Conservation (phyloP, 2,329 filamentous ascomycete genomes). For the Talaromyces sp. region DNA sequence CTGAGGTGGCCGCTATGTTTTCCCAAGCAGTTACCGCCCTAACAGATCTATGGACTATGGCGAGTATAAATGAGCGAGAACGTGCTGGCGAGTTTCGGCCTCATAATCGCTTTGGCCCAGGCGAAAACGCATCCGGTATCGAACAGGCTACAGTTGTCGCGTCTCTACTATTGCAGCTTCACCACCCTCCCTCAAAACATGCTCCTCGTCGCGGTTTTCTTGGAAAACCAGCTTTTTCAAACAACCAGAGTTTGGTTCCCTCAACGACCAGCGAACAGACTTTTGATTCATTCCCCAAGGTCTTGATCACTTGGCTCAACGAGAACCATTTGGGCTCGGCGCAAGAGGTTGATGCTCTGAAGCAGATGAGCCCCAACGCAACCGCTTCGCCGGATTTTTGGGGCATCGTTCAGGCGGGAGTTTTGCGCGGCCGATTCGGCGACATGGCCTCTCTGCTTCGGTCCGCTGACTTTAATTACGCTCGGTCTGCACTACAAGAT, state of each 20-base stretch:
- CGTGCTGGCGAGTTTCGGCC: slow-evolving; percentile 30
- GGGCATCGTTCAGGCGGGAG: slow-evolving; percentile 70
- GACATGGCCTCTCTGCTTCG: slow-evolving; percentile 64
- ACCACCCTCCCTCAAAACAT: slow-evolving; percentile 57
- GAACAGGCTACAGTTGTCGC: slow-evolving; percentile 76
- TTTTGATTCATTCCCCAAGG: slow-evolving; percentile 58
- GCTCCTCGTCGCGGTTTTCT: slow-evolving; percentile 16
- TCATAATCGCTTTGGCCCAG: slow-evolving; percentile 60
- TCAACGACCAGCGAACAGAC: slow-evolving; percentile 20
- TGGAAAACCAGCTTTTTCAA: slow-evolving; percentile 18
- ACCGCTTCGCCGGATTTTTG: slow-evolving; percentile 75
- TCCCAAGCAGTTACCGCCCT: slow-evolving; percentile 31
- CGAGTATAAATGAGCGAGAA: slow-evolving; percentile 39
- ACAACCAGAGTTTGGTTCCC: slow-evolving; percentile 25
- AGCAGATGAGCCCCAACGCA: slow-evolving; percentile 62
- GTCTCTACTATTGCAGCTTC: slow-evolving; percentile 69
- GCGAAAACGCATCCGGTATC: slow-evolving; percentile 56
- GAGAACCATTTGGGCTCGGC: slow-evolving; percentile 67
- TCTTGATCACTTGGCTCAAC: slow-evolving; percentile 79
- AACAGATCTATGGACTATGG: slow-evolving; percentile 27
- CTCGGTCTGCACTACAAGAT: slow-evolving; percentile 59
- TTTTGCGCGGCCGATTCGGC: slow-evolving; percentile 68
- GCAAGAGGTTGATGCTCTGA: slow-evolving; percentile 61
- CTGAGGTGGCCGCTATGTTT: slow-evolving; percentile 25
- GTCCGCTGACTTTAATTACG: slow-evolving; percentile 72